These are phyloP conservation scores for Zygoascus bituminiphila DNA, from an alignment of 805 yeast species.

Conservation along the genomic window DNA sequence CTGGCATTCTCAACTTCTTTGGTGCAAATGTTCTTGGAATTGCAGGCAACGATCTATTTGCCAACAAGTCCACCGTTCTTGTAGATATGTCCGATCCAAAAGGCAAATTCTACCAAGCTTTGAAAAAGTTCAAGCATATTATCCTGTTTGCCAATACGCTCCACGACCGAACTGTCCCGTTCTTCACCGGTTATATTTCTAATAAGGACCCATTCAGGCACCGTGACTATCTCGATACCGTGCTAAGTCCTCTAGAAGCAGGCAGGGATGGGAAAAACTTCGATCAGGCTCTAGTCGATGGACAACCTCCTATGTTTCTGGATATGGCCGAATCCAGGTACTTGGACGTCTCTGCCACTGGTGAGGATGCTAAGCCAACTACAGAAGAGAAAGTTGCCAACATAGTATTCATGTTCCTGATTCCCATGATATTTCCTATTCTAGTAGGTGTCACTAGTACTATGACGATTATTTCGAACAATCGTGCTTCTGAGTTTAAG, in stretches of 20 bases:
- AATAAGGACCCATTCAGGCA: constrained; percentile 64
- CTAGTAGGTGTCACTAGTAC: constrained; percentile 13
- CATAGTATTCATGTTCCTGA: not conserved
- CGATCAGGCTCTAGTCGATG: constrained; percentile 1
- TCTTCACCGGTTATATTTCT: constrained; percentile 73
- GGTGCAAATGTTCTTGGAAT: constrained; percentile 53
- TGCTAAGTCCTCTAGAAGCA: constrained; percentile 18
- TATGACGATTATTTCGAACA: constrained; percentile 16
- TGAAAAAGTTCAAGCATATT: constrained; percentile 48
- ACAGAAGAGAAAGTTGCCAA: not conserved
- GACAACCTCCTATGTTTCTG: constrained; percentile 14
- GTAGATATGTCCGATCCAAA: constrained; percentile 46
- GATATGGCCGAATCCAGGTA: constrained; percentile 19
- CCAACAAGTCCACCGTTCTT: constrained; percentile 40
- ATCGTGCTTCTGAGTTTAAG: constrained; percentile 11
- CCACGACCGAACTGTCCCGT: constrained; percentile 82
- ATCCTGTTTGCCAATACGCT: constrained; percentile 63
- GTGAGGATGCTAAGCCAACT: not conserved
- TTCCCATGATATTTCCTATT: constrained; percentile 17
- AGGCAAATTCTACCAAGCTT: constrained; percentile 42
- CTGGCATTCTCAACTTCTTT: constrained; percentile 37
- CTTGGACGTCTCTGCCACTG: not conserved
- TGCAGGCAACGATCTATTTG: constrained; percentile 70
- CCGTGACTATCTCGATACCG: constrained; percentile 38
- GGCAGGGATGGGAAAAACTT: not conserved